These are phyloP conservation scores for Vickermania spadyakhi DNA, from an alignment of 208 protist genomes.

Conservation along the genomic window DNA sequence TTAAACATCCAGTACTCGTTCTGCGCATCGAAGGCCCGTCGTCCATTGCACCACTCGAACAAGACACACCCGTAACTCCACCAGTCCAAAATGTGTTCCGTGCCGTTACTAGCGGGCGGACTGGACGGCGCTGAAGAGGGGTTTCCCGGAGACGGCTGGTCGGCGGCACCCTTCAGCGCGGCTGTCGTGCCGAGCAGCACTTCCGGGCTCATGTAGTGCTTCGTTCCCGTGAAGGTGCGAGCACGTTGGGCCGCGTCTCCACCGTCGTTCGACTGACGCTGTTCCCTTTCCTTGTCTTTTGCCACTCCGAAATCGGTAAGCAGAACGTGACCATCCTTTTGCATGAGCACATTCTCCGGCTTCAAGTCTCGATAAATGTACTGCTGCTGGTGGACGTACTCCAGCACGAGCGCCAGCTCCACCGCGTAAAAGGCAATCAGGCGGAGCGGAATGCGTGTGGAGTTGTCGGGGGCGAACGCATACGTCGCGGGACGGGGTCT, in stretches of 20 bases:
- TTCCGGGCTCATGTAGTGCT: conserved; percentile 93
- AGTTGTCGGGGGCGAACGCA: conserved; percentile 30
- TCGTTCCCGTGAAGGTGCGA: conserved; percentile 90
- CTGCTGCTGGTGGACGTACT: conserved; percentile 80
- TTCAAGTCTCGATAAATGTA: conserved; percentile 92
- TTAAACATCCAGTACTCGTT: conserved; percentile 59
- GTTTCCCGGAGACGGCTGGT: neutral
- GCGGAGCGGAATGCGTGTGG: conserved; percentile 45
- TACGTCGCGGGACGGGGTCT: neutral
- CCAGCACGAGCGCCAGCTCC: conserved; percentile 81
- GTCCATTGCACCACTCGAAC: conserved; percentile 92
- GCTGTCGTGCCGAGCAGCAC: conserved; percentile 80
- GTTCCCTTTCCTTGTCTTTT: conserved; percentile 40
- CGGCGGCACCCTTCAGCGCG: conserved; percentile 56
- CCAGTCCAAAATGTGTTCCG: conserved; percentile 63
- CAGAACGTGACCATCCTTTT: conserved; percentile 84
- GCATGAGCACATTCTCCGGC: conserved; percentile 92
- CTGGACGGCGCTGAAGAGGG: neutral
- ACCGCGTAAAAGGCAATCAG: conserved; percentile 85
- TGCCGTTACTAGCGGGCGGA: neutral
- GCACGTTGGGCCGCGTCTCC: conserved; percentile 25
- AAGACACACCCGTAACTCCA: conserved; percentile 93
- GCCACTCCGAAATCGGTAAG: conserved; percentile 94
- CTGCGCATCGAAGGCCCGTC: conserved; percentile 55
- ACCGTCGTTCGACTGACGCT: conserved; percentile 18